These are phyloP conservation scores for Leucocoprinus gongylophorus DNA, from an alignment of 1,284 basidiomycete species.

Conservation along the genomic window DNA sequence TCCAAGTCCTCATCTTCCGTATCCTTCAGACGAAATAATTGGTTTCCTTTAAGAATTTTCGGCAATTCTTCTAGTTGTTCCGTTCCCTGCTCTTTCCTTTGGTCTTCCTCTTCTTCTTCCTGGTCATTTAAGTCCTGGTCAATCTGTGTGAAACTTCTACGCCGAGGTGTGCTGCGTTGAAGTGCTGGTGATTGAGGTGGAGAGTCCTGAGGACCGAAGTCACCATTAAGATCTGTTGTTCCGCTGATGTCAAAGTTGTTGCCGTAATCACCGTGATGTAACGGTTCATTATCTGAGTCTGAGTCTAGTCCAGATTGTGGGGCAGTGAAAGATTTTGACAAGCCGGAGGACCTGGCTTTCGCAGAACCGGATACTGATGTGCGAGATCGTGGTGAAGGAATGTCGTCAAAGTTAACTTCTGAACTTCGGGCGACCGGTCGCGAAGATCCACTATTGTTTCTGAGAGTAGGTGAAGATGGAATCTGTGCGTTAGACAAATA, in stretches of 20 bases:
- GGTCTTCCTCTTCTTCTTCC: conserved; percentile 28
- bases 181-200: conserved; percentile 19
- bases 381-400: conserved; percentile 56
- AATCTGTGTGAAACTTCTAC: conserved; percentile 42
- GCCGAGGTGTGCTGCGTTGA: conserved; percentile 32
- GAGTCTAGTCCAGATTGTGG: conserved; percentile 27
- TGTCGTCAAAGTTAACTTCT: conserved; percentile 55
- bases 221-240: conserved; percentile 20
- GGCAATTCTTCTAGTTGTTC: conserved; percentile 20
- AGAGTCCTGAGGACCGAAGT: conserved; percentile 13
- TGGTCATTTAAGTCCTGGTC: conserved; percentile 41
- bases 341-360: conserved; percentile 40
- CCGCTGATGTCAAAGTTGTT: conserved; percentile 15
- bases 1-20: conserved; percentile 31
- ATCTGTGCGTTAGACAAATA: conserved; percentile 49
- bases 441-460: conserved; percentile 42
- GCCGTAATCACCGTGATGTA: conserved; percentile 23
- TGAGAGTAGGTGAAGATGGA: conserved; percentile 39
- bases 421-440: conserved; percentile 47
- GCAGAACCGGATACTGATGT: conserved; percentile 31
- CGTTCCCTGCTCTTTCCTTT: conserved; percentile 26
- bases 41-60: conserved; percentile 20
- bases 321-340: conserved; percentile 33
- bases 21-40: conserved; percentile 20
- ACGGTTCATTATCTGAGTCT: conserved; percentile 25